Evolutionary conservation across 108 stramenopile species (phyloP), one percentile per base, ranked within the genome.

Genomic region (Nitzschia putrida): DNA sequence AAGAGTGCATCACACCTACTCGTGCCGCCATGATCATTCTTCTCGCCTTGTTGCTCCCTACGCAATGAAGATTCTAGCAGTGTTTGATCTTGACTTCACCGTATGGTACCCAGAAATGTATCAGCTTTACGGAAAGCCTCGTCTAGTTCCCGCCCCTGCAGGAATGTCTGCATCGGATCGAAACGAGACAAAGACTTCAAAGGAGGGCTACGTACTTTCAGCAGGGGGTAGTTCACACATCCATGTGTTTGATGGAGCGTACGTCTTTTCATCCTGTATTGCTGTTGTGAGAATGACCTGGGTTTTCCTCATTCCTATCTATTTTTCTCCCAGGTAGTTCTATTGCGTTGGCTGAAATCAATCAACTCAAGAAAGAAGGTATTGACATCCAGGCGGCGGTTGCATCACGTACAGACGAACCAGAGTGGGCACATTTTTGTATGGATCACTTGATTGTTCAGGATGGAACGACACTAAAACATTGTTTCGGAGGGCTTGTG

Each of bases 331-430:
- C 38, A 14, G 14, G 16, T 44, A 80, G 70, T 26, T 38, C 83
- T 10, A 47, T 79, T 68, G 87, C 87, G 3, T 52, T 88, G n/a
- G 74, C 69, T 3, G 84, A 88, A 26, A 85, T 88, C 40, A 76
- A 85, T 69, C 60, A 69, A 42, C 56, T 86, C 24, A 60, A 69
- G 38, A 68, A 42, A 39, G 79, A 79, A 37, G 67, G 73, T 0
- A 3, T 60, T 29, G 71, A 74, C 23, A 81, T 85, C 24, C 78
- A 72, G 37, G 80, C 88, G 14, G 95, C 88, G 20, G 83, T 88
- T 25, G 83, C 90, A 22, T 91, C 90, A 16, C 67, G 85, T 34
- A 91, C 92, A 0, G 89, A 93, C 51, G 87, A 89, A 57, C 86
- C 86, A 21, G 45, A 53, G 16, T 95, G 89, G 87, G 93, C 89